These are phyloP conservation scores for Casaregolazyma lundiana DNA, from an alignment of 1,139 yeast genomes.

Conservation along the genomic window DNA sequence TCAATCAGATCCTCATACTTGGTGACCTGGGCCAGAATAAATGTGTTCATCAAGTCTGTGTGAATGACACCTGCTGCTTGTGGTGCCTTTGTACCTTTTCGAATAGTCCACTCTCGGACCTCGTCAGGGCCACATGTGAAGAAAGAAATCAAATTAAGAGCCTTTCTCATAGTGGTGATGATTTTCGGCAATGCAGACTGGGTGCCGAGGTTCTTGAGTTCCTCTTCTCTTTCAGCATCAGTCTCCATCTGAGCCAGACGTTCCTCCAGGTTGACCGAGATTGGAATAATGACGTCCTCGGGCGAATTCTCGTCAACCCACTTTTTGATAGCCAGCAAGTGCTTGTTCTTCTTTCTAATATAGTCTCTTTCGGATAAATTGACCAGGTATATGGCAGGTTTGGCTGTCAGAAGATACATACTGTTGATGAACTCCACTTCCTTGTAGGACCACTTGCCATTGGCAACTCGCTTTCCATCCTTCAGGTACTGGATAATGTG, in stretches of 20 bases:
- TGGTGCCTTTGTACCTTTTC: slow-evolving; percentile 75
- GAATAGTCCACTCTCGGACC: slow-evolving; percentile 88
- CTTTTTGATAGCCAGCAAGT: slow-evolving; percentile 82
- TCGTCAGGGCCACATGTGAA: slow-evolving; percentile 91
- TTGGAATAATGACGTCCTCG: slow-evolving; percentile 92
- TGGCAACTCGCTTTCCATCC: slow-evolving; percentile 85
- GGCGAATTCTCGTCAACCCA: slow-evolving; percentile 95
- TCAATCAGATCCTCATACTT: slow-evolving; percentile 71
- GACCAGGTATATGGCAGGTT: slow-evolving; percentile 92
- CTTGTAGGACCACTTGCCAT: slow-evolving; percentile 82
- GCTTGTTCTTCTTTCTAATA: slow-evolving; percentile 96
- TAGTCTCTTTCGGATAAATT: slow-evolving; percentile 92
- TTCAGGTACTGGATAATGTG: slow-evolving; percentile 71
- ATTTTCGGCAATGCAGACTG: slow-evolving; percentile 81
- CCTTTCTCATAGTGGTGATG: slow-evolving; percentile 60
- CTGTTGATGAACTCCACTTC: slow-evolving; percentile 86
- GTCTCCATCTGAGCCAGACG: slow-evolving; percentile 82
- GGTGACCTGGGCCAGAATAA: slow-evolving; percentile 81
- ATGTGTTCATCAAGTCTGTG: slow-evolving; percentile 78
- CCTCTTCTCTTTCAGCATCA: slow-evolving; percentile 89
- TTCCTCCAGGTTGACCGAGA: slow-evolving; percentile 90
- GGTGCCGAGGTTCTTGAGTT: slow-evolving; percentile 82
- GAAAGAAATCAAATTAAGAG: slow-evolving; percentile 71
- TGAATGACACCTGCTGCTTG: slow-evolving; percentile 95
- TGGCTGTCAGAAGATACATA: slow-evolving; percentile 80